phyloP scores from a whole-genome alignment of 139 green algal genomes.

The Closterium sp. region DNA sequence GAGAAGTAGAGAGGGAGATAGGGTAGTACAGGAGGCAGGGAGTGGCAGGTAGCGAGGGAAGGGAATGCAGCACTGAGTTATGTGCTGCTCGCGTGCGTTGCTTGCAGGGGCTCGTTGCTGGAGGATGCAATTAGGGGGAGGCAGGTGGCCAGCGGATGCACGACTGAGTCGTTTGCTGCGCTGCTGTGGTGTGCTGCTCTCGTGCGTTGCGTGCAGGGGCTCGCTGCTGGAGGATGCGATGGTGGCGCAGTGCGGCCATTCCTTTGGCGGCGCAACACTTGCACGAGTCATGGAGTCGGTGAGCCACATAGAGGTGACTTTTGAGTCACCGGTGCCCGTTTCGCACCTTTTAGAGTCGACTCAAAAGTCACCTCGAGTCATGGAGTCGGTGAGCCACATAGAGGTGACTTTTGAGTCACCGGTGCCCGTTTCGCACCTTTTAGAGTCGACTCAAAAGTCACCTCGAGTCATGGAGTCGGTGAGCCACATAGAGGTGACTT shows the following conservation, averaged over 20 bases:
- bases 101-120: neutral
- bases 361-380: too few relatives aligned
- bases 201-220: neutral
- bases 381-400: too few relatives aligned
- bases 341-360: too few relatives aligned
- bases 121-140: neutral
- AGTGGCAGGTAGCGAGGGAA: neutral
- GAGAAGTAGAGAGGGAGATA: neutral
- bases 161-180: neutral
- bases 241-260: conserved; percentile 26
- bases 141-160: neutral
- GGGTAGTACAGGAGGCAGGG: neutral
- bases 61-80: neutral
- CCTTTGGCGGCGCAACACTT: conserved; percentile 20
- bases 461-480: too few relatives aligned
- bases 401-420: too few relatives aligned
- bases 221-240: conserved; percentile 24
- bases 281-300: conserved; percentile 11
- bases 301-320: neutral
- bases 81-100: neutral
- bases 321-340: too few relatives aligned
- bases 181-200: neutral
- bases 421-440: too few relatives aligned
- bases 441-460: too few relatives aligned
- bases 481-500: too few relatives aligned